Evolutionary conservation across 164 flowering plant species (phyloP).

Genomic region (Chloranthus sessilifolius): DNA sequence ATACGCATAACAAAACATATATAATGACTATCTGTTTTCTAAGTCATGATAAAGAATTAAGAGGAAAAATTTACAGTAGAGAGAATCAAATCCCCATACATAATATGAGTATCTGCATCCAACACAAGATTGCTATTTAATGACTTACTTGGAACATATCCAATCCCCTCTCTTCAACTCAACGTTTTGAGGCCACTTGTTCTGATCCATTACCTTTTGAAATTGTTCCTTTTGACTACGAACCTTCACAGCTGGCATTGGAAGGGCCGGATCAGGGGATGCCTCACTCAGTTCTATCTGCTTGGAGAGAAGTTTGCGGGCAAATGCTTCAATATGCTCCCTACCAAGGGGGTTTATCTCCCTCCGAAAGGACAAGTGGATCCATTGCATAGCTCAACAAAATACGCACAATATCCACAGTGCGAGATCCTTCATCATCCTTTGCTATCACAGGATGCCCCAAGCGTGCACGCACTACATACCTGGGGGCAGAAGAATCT

Average conservation of each 20-base stretch:
- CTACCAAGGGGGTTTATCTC: slow-evolving; percentile 39
- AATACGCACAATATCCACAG: slow-evolving; percentile 75
- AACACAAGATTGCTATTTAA: no score
- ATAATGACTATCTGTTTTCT: no score
- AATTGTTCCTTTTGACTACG: slow-evolving; percentile 21
- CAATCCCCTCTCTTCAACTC: slow-evolving; percentile 78
- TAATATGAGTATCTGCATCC: no score
- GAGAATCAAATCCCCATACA: no score
- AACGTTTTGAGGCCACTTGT: no score
- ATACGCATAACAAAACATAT: no score
- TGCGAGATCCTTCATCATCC: slow-evolving; percentile 55
- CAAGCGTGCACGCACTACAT: slow-evolving; percentile 59
- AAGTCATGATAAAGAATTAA: no score
- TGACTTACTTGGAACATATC: slow-evolving; percentile 65
- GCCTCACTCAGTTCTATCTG: slow-evolving; percentile 56
- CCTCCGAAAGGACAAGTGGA: slow-evolving; percentile 48
- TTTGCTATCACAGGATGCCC: slow-evolving; percentile 80
- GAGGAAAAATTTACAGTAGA: no score
- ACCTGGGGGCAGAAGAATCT: no score
- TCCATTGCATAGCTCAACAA: slow-evolving; percentile 63
- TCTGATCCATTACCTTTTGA: slow-evolving; percentile 7
- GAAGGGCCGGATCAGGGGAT: slow-evolving; percentile 38
- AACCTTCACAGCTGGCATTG: slow-evolving; percentile 31
- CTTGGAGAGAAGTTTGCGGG: slow-evolving; percentile 55
- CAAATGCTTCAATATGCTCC: slow-evolving; percentile 46